These are phyloP conservation scores for Phialophora expanda DNA, from an alignment of 2,329 filamentous ascomycete species.

Conservation along the genomic window DNA sequence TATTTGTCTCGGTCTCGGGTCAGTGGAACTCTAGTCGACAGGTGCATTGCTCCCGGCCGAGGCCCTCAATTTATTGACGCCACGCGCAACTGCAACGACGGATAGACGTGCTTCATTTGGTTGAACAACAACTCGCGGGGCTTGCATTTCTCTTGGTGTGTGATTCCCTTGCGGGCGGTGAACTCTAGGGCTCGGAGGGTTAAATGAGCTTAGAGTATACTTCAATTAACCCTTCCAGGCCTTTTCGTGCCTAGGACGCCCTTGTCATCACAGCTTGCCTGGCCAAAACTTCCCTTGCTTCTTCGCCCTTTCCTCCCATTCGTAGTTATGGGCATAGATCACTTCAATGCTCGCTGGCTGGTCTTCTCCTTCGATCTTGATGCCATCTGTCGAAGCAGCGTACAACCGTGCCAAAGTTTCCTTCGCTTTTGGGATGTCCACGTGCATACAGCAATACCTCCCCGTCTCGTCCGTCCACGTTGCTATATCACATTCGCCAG, in stretches of 20 bases:
- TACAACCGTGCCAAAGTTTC: constrained; percentile 38
- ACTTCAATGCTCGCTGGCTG: constrained; percentile 42
- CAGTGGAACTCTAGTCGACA: background rate
- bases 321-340: constrained; percentile 44
- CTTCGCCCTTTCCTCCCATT: constrained; percentile 41
- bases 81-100: no score
- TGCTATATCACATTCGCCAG: constrained; percentile 42
- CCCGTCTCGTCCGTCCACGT: constrained; percentile 42
- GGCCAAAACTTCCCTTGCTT: constrained; percentile 35
- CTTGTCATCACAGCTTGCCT: constrained; percentile 20
- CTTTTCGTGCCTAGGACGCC: background rate
- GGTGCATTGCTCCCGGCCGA: background rate
- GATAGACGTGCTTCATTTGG: no score
- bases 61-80: background rate
- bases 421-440: constrained; percentile 38
- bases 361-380: constrained; percentile 26
- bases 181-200: background rate
- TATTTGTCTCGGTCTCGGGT: background rate
- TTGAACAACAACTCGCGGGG: background rate
- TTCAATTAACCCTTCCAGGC: background rate
- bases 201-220: background rate
- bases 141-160: background rate
- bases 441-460: constrained; percentile 42
- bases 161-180: background rate
- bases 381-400: constrained; percentile 31